Base-by-base conservation (phyloP, 2,329 filamentous ascomycete genomes). In the Stenocarpella maydis region DNA sequence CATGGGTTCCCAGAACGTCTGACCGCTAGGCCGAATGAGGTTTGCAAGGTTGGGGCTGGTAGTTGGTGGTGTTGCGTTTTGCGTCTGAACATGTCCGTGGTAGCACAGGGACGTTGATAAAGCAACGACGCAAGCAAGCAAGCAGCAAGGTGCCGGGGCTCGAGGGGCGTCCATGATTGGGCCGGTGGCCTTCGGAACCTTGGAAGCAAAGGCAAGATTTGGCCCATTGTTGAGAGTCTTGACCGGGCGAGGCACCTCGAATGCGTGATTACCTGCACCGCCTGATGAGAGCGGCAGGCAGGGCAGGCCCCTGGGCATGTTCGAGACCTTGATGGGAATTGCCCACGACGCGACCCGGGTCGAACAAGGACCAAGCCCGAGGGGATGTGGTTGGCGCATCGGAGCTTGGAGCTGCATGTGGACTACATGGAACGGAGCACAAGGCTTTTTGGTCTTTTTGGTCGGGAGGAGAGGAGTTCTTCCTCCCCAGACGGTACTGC, bases 361-460 rank as follows among this genome's bases (percentile, higher is more conserved):
- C 34, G 34, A 12, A n/a, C 19, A 24, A 63, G 43, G 58, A 49
- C 49, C 58, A 63, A 63, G 43, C 43, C 26, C 43, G 58, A 63
- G 58, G 43, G 49, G 58, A 63, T 41, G 58, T 28, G 58, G 58
- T n/a, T 41, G 28, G 41, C 58, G 58, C 43, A 63, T 19, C 43
- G 58, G 63, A 69, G 52, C 61, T 69, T 58, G 34, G 52, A 66
- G 64, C 55, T 66, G 67, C 67, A 63, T 41, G 41, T 63, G 64
- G 52, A 58, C 19, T 47, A 28, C 52, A 34, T n/a, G n/a, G n/a
- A n/a, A n/a, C n/a, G 64, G 50, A 49, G n/a, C 34, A 26, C 39
- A 58, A 45, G 39, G 26, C 50, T 41, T n/a, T n/a, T n/a, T n/a
- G n/a, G n/a, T n/a, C n/a, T n/a, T n/a, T n/a, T n/a, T 55, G 52